Base-by-base conservation (phyloP, 495 filamentous ascomycete genomes). In the Aspergillus nanangensis region DNA sequence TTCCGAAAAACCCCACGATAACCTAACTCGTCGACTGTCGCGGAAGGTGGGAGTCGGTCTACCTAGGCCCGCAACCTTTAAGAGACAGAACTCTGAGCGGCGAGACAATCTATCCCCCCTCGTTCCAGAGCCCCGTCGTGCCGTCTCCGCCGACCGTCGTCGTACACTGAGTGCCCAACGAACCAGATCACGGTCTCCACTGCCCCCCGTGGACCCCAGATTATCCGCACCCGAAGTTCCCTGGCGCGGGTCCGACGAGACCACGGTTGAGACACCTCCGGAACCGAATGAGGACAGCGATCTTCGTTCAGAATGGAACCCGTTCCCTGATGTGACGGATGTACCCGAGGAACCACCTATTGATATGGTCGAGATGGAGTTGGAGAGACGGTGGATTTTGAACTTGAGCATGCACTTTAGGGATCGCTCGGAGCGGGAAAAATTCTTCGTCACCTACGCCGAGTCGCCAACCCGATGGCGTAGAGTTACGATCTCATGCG, bases 321-420 rank as follows among this genome's bases (percentile, higher is more conserved):
- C 51, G 11, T 47, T 32, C 51, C 57, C 55, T 11, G 55, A 59
- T 35, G 40, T 62, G 41, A 58, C 52, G 39, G 56, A 65, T 50
- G 35, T 53, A 48, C 59, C 62, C 50, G 62, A 63, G 41, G 57
- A 55, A 52, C 50, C 41, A 32, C 38, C 53, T 38, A 77, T 80
- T 23, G 74, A 77, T 45, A 74, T 79, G 49, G 72, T 95, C 45
- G 82, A 81, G 45, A 79, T 84, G 50, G 93, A 97, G 66, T 73
- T 96, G 51, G 90, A 96, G 53, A 75, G 76, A 46, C 83, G 81
- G 62, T 98, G 93, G 93, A 96, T 97, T 46, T 74, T 98, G 50
- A 98, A 98, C 56, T 75, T 98, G 45, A 96, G 90, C 67, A 97
- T 98, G 93, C 90, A 95, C 69, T 97, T 96, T 61, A 84, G 92